These are phyloP conservation scores for Verticillium dahliae DNA, from an alignment of 2,329 filamentous ascomycete species.

Conservation along the genomic window DNA sequence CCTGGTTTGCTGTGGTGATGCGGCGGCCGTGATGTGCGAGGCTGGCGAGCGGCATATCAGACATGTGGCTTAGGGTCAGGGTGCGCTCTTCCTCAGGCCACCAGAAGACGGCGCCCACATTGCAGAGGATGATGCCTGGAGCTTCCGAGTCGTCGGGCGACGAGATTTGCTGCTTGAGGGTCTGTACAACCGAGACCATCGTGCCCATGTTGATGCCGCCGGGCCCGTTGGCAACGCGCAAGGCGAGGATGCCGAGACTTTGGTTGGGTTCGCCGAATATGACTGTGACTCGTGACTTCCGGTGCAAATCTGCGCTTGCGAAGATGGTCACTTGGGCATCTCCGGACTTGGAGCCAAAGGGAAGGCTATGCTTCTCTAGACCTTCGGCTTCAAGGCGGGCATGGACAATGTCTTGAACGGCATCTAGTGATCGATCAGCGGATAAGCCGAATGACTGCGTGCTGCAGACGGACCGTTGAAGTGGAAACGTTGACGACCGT, in stretches of 20 bases:
- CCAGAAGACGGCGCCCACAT: constrained; percentile 72
- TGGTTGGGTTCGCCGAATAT: constrained; percentile 67
- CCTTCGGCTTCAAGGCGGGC: constrained; percentile 55
- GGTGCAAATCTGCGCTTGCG: constrained; percentile 39
- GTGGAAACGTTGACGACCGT: constrained; percentile 65
- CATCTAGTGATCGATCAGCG: constrained; percentile 37
- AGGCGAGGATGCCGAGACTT: constrained; percentile 69
- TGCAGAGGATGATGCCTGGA: constrained; percentile 67
- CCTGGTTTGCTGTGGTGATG: constrained; percentile 48
- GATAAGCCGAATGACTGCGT: background rate
- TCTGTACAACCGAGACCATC: constrained; percentile 54
- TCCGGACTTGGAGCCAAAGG: constrained; percentile 36
- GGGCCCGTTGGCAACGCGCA: constrained; percentile 55
- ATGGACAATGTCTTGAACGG: constrained; percentile 53
- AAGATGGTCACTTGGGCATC: constrained; percentile 66
- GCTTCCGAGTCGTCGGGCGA: constrained; percentile 23
- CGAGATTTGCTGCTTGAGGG: constrained; percentile 29
- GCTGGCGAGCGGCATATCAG: constrained; percentile 53
- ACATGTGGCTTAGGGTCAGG: constrained; percentile 53
- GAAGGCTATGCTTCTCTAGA: constrained; percentile 55
- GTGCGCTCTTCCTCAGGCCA: constrained; percentile 56
- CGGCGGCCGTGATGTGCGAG: constrained; percentile 50
- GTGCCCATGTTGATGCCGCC: constrained; percentile 68
- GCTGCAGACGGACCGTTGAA: constrained; percentile 57
- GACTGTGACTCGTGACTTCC: constrained; percentile 59